Conservation (phyloP, 805 yeast species). For the Cyberlindnera amylophila region DNA sequence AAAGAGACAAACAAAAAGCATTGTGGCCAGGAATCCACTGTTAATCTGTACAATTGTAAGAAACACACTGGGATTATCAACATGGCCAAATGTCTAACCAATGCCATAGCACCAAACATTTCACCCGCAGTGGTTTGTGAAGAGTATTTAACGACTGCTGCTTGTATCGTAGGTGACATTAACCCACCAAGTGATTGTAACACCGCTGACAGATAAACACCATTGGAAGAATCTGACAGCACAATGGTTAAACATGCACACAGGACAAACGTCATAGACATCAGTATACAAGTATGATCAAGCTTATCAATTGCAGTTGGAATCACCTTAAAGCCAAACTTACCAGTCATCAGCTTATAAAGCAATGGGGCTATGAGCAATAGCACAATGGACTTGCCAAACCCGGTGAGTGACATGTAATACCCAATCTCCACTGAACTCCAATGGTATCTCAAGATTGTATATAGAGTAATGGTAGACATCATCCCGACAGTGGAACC, state of each 20-base stretch:
- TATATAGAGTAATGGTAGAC: slow-evolving; percentile 18
- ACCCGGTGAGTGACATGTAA: slow-evolving; percentile 24
- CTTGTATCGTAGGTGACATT: slow-evolving; percentile 22
- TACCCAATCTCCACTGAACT: slow-evolving; percentile 26
- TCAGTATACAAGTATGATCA: slow-evolving; percentile 1
- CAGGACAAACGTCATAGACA: slow-evolving; percentile 7
- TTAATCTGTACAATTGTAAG: slow-evolving; percentile 17
- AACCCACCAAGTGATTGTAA: slow-evolving; percentile 20
- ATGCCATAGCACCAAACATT: slow-evolving; percentile 24
- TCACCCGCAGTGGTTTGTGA: slow-evolving; percentile 21
- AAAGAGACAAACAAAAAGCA: slow-evolving; percentile 10
- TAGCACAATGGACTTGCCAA: slow-evolving; percentile 21
- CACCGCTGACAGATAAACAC: slow-evolving; percentile 15
- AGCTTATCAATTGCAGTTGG: slow-evolving; percentile 1
- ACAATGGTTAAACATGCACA: slow-evolving; percentile 3
- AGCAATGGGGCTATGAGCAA: slow-evolving; percentile 15
- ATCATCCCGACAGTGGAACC: slow-evolving; percentile 24
- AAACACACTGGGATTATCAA: slow-evolving; percentile 16
- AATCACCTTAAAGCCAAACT: not conserved
- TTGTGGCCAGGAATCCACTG: slow-evolving; percentile 11
- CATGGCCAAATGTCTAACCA: slow-evolving; percentile 22
- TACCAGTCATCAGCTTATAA: not conserved
- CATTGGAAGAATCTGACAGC: slow-evolving; percentile 2
- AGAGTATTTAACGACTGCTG: slow-evolving; percentile 17
- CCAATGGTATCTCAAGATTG: slow-evolving; percentile 23